Evolutionary conservation across 805 yeast species (phyloP), one percentile per base, ranked within the genome.

Genomic region (Wickerhamomyces subpelliculosus): DNA sequence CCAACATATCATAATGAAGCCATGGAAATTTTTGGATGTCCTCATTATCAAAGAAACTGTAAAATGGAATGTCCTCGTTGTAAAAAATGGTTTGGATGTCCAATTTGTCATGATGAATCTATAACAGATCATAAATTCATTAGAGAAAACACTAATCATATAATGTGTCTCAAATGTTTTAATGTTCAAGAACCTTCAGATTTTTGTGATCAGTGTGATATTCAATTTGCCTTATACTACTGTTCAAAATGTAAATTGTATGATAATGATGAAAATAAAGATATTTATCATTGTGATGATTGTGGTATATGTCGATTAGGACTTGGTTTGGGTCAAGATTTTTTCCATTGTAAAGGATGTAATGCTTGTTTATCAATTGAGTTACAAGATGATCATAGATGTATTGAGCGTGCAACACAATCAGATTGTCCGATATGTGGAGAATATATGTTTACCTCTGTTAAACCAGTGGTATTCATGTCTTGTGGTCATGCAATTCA

Each of bases 241-340:
- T 89, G 97, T 60, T 67, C 65, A 5, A 73, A 67, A 35, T 89
- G 97, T 64, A 80, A 77, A 42, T 68, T 89, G 20, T 90, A 83
- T 67, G 96, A 88, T 55, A 81, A 83, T 54, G 93, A 86, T 54
- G 78, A 74, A 35, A 64, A 70, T 31, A 87, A 86, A 53, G 83
- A 83, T 44, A 88, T 89, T 19, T 89, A 88, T 54, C 97, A 89
- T 57, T 89, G 97, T 58, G 85, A 80, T 49, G 84, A 80, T 49
- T 89, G 97, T 64, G 96, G 95, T 0, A 87, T 90, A 38, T 89
- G 97, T 57, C 72, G 97, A 12, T 66, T 90, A 9, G 97, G 97
- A 2, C 67, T 83, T 20, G 97, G 97, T 0, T 61, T 87, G 18
- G 93, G 86, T 14, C 81, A 83, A 46, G 97, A 89, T 59, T 88